A percentile compares a stretch with the other conserved stretches of the same genome.
Evolutionary conservation across 352 stramenopile species (phyloP).

Genomic region (Blastocystis sp.): DNA sequence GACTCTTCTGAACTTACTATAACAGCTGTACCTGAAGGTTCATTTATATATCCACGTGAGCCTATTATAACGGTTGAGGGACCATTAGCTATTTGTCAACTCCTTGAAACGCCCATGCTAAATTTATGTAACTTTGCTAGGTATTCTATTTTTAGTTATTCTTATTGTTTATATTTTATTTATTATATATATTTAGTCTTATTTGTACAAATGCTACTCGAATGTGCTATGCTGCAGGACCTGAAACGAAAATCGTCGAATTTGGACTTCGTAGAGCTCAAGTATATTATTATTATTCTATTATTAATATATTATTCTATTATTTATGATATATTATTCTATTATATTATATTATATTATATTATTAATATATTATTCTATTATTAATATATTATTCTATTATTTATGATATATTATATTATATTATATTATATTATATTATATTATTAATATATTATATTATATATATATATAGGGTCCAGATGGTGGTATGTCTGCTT

Average conservation of each 20-base stretch:
- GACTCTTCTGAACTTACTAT: slow-evolving; percentile 75
- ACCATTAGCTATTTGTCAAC: slow-evolving; percentile 72
- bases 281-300: no score
- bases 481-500: slow-evolving; percentile 82
- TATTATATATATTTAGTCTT: slow-evolving; percentile 58
- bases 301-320: no score
- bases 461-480: slow-evolving; percentile 75
- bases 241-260: slow-evolving; percentile 47
- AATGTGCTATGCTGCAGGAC: slow-evolving; percentile 71
- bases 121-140: slow-evolving; percentile 92
- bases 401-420: neutral
- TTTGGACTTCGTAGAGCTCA: slow-evolving; percentile 47
- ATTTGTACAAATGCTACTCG: slow-evolving; percentile 88
- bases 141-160: no score
- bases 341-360: no score
- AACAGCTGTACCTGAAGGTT: slow-evolving; percentile 75
- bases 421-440: slow-evolving; percentile 7
- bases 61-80: slow-evolving; percentile 74
- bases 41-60: slow-evolving; percentile 78
- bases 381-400: neutral
- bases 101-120: slow-evolving; percentile 90
- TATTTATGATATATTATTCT: no score
- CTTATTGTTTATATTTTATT: neutral
- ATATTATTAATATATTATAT: slow-evolving; percentile 69
- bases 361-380: neutral